Percentiles rank a stretch among this genome's conserved stretches.
These are phyloP conservation scores for Dactylellina leptospora DNA, from an alignment of 2,329 filamentous ascomycete species.

Conservation along the genomic window DNA sequence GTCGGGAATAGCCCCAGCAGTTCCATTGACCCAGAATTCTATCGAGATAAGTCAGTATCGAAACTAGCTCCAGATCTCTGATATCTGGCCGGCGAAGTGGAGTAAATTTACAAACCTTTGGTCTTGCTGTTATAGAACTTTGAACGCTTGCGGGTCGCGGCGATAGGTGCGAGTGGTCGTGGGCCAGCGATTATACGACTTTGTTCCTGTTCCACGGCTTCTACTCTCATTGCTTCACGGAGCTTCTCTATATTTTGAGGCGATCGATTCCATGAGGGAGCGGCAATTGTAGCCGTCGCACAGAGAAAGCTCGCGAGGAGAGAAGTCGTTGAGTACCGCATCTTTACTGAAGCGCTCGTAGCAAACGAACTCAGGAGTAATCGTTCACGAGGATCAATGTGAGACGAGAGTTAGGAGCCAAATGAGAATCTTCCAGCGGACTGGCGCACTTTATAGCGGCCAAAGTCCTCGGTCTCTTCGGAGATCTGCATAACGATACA, in stretches of 20 bases:
- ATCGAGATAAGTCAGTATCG: not conserved
- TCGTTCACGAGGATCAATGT: not conserved
- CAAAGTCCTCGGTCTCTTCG: not conserved
- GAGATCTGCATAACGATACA: not conserved
- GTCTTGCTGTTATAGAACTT: constrained; percentile 57
- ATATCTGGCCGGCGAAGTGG: no score
- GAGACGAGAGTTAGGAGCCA: not conserved
- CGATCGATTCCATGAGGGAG: constrained; percentile 31
- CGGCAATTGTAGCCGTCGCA: constrained; percentile 29
- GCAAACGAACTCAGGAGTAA: not conserved
- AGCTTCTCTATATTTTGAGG: constrained; percentile 23
- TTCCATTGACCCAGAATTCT: constrained; percentile 73
- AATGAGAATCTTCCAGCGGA: not conserved
- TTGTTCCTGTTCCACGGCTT: not conserved
- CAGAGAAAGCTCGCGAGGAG: constrained; percentile 14
- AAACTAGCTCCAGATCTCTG: no score
- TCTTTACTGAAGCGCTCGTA: not conserved
- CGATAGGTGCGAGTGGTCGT: not conserved
- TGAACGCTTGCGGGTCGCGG: not conserved
- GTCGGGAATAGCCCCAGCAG: constrained; percentile 68
- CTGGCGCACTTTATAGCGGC: not conserved
- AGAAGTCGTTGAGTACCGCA: not conserved
- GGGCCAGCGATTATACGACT: not conserved
- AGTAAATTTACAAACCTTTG: constrained; percentile 44
- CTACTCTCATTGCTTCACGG: constrained; percentile 6